A percentile compares a stretch with the other conserved stretches of the same genome.
Conservation (phyloP, 768 basidiomycete species). For the Naganishia onofrii region DNA sequence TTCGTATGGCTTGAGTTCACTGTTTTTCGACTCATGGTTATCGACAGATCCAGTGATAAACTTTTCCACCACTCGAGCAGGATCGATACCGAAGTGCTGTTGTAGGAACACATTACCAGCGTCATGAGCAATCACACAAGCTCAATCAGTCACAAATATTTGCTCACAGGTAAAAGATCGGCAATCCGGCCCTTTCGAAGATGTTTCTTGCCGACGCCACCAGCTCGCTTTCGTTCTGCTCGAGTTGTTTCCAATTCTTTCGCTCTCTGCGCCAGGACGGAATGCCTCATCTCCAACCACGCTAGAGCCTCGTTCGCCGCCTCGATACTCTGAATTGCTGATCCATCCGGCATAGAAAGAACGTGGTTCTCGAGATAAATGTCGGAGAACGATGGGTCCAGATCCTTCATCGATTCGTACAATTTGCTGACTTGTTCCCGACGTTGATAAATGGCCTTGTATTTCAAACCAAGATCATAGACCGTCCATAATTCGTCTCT, state of each 20-base stretch:
- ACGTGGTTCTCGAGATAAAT: slow-evolving; percentile 73
- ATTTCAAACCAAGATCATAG: slow-evolving; percentile 81
- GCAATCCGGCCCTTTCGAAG: slow-evolving; percentile 29
- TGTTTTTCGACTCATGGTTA: slow-evolving; percentile 59
- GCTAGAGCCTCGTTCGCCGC: slow-evolving; percentile 85
- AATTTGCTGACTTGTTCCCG: slow-evolving; percentile 62
- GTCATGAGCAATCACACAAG: not conserved
- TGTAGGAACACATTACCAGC: not conserved
- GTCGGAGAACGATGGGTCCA: slow-evolving; percentile 59
- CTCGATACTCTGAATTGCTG: slow-evolving; percentile 65
- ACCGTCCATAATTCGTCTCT: slow-evolving; percentile 88
- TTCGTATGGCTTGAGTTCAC: slow-evolving; percentile 70
- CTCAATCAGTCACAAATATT: not conserved
- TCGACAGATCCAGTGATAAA: slow-evolving; percentile 54
- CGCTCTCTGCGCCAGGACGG: slow-evolving; percentile 51
- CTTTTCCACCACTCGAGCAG: slow-evolving; percentile 81
- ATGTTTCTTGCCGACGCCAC: slow-evolving; percentile 27
- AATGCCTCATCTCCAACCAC: slow-evolving; percentile 83
- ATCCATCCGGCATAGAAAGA: slow-evolving; percentile 61
- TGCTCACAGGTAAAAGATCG: slow-evolving; percentile 29
- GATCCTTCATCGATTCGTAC: slow-evolving; percentile 63
- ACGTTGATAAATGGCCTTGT: slow-evolving; percentile 77
- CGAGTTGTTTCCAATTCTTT: slow-evolving; percentile 56
- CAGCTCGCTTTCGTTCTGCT: slow-evolving; percentile 51
- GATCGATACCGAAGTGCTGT: slow-evolving; percentile 80